Base-by-base conservation (phyloP, 2,329 filamentous ascomycete species). In the Alternaria infectoria region DNA sequence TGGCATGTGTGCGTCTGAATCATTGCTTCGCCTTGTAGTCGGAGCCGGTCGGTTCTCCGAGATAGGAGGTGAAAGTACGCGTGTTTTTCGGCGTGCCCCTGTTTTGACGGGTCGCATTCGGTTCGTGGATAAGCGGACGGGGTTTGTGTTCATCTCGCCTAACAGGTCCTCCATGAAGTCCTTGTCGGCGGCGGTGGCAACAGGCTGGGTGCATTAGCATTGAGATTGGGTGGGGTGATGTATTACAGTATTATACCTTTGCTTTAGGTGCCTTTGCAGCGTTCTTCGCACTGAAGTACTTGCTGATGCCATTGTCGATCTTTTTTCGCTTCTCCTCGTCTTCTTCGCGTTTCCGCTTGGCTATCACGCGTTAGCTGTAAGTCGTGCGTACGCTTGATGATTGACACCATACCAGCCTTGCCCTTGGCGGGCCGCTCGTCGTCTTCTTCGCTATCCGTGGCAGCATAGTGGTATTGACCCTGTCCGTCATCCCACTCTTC, bases 261-360 rank as follows among this genome's bases (percentile, higher is more conserved):
- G 91, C 86, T 78, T 97, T 98, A 13, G 90, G 84, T 61, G 89
- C 90, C 54, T 82, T 79, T 40, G 83, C 80, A 36, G 84, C 84
- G 32, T 88, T 87, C 58, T 93, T 93, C 71, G 91, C 92, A 70
- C 88, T 95, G 79, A 99, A 98, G 81, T 96, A 99, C 74, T 96
- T 95, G 81, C 91, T 93, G 77, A 99, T 98, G 71, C 93, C 91
- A 75, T 92, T 91, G 80, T 96, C 93, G 69, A 93, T 93, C 78
- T 92, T 93, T 72, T 97, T 92, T 74, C 91, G 89, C 77, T 92
- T 91, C 62, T 93, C 90, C 68, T 92, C 89, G 62, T 97, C 93
- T 70, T 97, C 93, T 73, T 97, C 92, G 15, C 91, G 91, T 79
- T 93, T 94, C 73, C 93, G 88, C 81, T 97, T 98, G 67, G 90